Evolutionary conservation across 192 early-diverging fungal species (phyloP), one percentile per base, ranked within the genome.

Genomic region (Dispira simplex): DNA sequence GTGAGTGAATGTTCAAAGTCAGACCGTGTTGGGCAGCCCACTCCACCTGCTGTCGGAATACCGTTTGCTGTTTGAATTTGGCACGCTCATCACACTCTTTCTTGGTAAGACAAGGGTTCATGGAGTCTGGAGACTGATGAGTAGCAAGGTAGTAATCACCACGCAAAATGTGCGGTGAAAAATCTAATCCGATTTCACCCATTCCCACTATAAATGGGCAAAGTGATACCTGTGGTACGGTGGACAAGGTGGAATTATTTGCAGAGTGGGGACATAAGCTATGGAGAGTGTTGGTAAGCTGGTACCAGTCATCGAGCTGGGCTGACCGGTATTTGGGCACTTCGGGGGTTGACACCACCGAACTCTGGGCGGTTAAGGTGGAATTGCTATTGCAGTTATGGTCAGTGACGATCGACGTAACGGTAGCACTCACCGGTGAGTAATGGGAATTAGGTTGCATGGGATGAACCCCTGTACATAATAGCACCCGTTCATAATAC

Each of bases 131-230:
- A 4, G 13, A 20, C n/a, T 57, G 20, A 8, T 27, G 21, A 3
- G n/a, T 27, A 1, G 13, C 55, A 27, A 23, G 16, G 8, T 18
- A 51, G 49, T 18, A 23, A 23, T 51, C 55, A 3, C 16, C n/a
- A 1, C 55, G 55, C 21, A 57, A 27, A 6, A 57, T 20, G 27
- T 57, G 55, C 20, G 55, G 55, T 20, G n/a, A 23, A 57, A 23
- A 57, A 26, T 57, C 55, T 25, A 57, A 27, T 8, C 55, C 55
- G 6, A 57, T 27, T 57, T 57, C 55, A 2, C 55, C 55, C 14
- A 57, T 21, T 1, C 55, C 55, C 4, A 51, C 48, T 23, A 16
- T 20, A 4, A 20, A 16, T 16, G 2, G 2, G 48, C 8, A 23
- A 51, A 20, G 48, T 23, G 48, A 23, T 8, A 51, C 4, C 48